Base-by-base conservation (phyloP, 768 basidiomycete genomes). In the Psilocybe cyanescens region DNA sequence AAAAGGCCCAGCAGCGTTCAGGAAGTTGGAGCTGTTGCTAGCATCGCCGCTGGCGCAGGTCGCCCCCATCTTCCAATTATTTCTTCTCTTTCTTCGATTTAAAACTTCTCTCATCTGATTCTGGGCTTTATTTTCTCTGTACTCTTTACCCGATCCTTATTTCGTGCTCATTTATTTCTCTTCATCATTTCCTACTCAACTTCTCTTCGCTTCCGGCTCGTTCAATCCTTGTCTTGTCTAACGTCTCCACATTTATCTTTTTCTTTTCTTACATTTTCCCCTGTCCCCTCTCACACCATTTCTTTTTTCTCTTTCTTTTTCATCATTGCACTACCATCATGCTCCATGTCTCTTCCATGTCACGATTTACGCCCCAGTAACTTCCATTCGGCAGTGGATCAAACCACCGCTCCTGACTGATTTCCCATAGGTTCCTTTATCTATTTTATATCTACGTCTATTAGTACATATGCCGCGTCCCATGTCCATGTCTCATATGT, bases 21-120 rank as follows among this genome's bases (percentile, higher is more conserved):
- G 77, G 83, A 30, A 81, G 83, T 57, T 92, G 89, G 91, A 87
- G 77, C 71, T 92, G 91, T 71, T 92, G 91, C 74, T 85, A 82
- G 74, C 75, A 28, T 51, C 33, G 47, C 53, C n/a, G 30, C 64
- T 33, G 12, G 52, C 47, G 39, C 71, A 51, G 24, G 24, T 24
- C 24, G 24, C 24, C 24, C 24, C 24, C 24, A 24, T 24, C 24
- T 64, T 68, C 67, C 52, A 66, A 65, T 49, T 62, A 24, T 46
- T 65, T 12, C 57, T 55, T 61, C 57, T 65, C 56, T 60, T 39
- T 45, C 60, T 53, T 62, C 46, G 52, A 47, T 60, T 66, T 62
- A 35, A 35, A 35, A 35, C 54, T 50, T 55, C 41, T 53, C 35
- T 64, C 37, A 59, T 62, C 67, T 46, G 58, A 45, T 35, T 57